These are phyloP conservation scores for Solanum habrochaites DNA, from an alignment of 257 asterid genomes.

Conservation along the genomic window DNA sequence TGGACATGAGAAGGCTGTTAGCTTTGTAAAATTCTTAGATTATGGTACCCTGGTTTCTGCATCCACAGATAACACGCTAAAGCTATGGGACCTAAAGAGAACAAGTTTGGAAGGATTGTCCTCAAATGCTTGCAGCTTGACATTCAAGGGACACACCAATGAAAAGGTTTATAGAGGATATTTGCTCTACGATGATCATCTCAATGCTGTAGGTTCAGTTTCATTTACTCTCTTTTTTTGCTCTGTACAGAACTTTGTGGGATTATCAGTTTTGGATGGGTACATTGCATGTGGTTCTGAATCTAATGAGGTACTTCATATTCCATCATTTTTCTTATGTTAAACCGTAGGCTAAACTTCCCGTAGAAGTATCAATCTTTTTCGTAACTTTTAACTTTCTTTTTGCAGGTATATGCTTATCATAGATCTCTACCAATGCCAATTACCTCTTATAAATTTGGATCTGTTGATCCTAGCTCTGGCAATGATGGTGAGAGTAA, in stretches of 20 bases:
- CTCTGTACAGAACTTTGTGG: slow-evolving; percentile 43
- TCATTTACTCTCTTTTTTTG: not conserved
- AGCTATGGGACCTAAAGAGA: slow-evolving; percentile 47
- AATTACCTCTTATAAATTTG: slow-evolving; percentile 35
- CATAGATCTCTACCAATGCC: slow-evolving; percentile 57
- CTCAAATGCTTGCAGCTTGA: slow-evolving; percentile 27
- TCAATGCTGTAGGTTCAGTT: not conserved
- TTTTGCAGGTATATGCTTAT: slow-evolving; percentile 50
- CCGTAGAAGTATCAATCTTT: not conserved
- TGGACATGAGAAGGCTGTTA: slow-evolving; percentile 42
- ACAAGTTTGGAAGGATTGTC: slow-evolving; percentile 24
- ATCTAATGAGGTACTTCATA: slow-evolving; percentile 38
- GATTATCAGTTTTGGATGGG: slow-evolving; percentile 39
- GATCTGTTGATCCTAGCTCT: slow-evolving; percentile 22
- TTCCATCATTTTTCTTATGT: not conserved
- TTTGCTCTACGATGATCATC: not conserved
- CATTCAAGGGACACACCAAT: slow-evolving; percentile 35
- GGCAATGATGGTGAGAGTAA: slow-evolving; percentile 21
- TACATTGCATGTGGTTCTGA: slow-evolving; percentile 52
- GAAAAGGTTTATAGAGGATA: slow-evolving; percentile 19
- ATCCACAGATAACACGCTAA: slow-evolving; percentile 36
- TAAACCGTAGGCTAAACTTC: not conserved
- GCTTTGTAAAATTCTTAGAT: slow-evolving; percentile 41
- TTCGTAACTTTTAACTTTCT: not conserved
- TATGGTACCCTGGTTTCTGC: slow-evolving; percentile 38